Conservation (phyloP, 1,284 basidiomycete species). For the Apiotrichum siamense region DNA sequence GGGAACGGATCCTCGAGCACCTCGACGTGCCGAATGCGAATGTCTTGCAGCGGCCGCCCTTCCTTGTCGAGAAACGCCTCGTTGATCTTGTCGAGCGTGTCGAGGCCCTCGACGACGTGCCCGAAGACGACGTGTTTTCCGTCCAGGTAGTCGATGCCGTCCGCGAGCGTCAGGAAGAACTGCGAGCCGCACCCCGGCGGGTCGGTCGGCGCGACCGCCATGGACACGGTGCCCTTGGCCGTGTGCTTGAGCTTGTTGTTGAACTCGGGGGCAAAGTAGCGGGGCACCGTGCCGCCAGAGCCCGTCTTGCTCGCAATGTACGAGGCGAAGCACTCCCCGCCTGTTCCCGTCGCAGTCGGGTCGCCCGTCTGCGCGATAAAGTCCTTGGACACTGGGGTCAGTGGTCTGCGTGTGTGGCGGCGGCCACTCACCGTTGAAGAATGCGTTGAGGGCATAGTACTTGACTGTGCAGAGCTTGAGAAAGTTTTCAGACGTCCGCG, state of each 20-base stretch:
- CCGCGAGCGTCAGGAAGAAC: constrained; percentile 89
- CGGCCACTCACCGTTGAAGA: constrained; percentile 76
- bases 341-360: constrained; percentile 88
- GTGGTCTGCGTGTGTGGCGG: not conserved
- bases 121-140: constrained; percentile 95
- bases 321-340: constrained; percentile 79
- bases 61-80: constrained; percentile 83
- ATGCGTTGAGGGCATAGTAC: constrained; percentile 91
- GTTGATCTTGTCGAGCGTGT: constrained; percentile 88
- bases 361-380: constrained; percentile 94
- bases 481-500: constrained; percentile 87
- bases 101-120: constrained; percentile 87
- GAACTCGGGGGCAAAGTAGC: constrained; percentile 83
- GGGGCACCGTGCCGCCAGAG: constrained; percentile 47
- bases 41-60: constrained; percentile 84
- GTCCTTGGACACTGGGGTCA: constrained; percentile 74
- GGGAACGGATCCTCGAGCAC: constrained; percentile 93
- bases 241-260: constrained; percentile 72
- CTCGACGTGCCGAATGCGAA: constrained; percentile 86
- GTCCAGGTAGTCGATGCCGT: constrained; percentile 89
- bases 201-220: constrained; percentile 75
- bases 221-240: constrained; percentile 83
- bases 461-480: constrained; percentile 95
- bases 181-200: constrained; percentile 84
- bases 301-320: constrained; percentile 47